Evolutionary conservation across 1,139 yeast genomes (phyloP), one percentile per base, ranked within the genome.

Genomic region (Suhomyces bribrorum): DNA sequence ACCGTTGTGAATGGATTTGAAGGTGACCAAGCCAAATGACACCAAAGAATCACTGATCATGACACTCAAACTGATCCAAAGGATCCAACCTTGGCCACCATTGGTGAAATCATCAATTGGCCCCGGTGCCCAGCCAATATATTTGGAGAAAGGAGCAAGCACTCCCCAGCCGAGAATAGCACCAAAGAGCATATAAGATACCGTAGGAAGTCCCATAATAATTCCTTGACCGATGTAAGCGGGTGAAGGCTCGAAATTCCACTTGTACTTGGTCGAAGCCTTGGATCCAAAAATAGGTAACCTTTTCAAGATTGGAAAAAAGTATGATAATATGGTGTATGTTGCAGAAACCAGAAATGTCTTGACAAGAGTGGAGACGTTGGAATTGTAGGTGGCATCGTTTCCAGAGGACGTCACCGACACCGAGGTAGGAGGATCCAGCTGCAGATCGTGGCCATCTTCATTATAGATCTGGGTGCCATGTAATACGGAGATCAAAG

Each of bases 211-310:
- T 0, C 98, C 98, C 98, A 92, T 92, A 40, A 92, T 92, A 31
- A 92, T 89, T 4, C 98, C 98, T 61, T 92, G 98, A 2, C 98
- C 98, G 28, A 92, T 77, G 58, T 92, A 92, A 0, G 98, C 97
- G 0, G 98, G 97, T 0, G 97, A 88, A 0, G 97, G 96, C 58
- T 92, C 96, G 43, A 92, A 77, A 40, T 86, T 82, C 94, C 97
- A 86, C 33, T 85, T 69, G 59, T 87, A 86, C n/a, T 69, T 61
- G 13, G 65, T 53, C 0, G 95, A 86, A n/a, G 87, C 65, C 29
- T 57, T 53, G 1, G 51, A 35, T 0, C 97, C 98, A 56, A 92
- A 86, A 0, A 90, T 56, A 0, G 97, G 97, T 6, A 92, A 52
- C 32, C 69, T 70, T 40, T 81, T 75, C 14, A 92, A 53, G 7